Evolutionary conservation across 139 green algal species (phyloP).

Genomic region (Chlorella sp.): DNA sequence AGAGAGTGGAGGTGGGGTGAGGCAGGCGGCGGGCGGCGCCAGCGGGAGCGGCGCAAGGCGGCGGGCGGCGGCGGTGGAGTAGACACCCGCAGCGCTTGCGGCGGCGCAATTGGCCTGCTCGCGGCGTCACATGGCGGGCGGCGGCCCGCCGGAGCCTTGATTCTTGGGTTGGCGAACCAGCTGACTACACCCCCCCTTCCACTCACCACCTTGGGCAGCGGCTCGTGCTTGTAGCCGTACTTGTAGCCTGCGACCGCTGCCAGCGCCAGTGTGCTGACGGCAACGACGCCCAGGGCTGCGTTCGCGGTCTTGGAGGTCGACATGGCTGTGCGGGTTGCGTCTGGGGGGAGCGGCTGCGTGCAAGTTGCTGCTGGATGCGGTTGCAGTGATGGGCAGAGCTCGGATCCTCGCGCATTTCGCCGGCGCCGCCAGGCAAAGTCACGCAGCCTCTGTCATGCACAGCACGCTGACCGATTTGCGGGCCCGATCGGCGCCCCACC

Average conservation of each 20-base stretch:
- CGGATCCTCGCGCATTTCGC: no score
- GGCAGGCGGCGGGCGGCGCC: not conserved
- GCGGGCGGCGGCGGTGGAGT: not conserved
- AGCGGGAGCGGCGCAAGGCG: not conserved
- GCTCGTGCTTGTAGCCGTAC: conserved; percentile 6
- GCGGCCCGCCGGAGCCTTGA: no score
- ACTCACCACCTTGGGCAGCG: not conserved
- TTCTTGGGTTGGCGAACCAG: not conserved
- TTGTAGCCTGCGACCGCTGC: not conserved
- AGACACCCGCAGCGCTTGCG: not conserved
- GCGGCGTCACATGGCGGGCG: no score
- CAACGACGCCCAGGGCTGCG: not conserved
- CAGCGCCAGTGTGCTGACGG: not conserved
- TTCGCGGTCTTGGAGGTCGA: not conserved
- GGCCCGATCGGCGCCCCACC: no score
- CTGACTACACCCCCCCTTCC: not conserved
- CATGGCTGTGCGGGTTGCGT: not conserved
- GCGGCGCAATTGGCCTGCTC: no score
- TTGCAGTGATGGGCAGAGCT: no score
- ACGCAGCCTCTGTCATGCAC: no score
- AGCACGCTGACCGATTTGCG: no score
- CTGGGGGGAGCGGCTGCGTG: no score
- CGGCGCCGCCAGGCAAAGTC: no score
- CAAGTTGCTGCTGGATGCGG: no score
- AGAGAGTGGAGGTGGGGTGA: not conserved